Conservation (phyloP, 345 rosid genomes). For the Brassica nigra region DNA sequence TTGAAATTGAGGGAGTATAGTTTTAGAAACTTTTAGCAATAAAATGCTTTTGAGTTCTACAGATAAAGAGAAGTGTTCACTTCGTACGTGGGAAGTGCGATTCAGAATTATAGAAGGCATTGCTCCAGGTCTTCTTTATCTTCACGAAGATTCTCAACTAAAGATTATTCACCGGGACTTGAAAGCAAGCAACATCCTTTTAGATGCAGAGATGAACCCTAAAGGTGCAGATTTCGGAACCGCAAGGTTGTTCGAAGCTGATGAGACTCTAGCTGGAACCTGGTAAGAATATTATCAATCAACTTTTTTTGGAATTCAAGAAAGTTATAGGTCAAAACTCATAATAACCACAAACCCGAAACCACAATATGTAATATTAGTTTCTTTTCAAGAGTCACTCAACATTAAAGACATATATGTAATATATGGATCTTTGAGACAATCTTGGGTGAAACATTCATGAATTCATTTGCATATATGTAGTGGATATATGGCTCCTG, state of each 20-base stretch:
- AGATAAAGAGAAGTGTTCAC: background rate
- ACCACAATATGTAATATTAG: background rate
- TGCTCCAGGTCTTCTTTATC: background rate
- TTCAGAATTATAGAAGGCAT: background rate
- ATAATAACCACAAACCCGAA: too few species aligned
- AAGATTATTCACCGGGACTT: background rate
- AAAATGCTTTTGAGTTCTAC: background rate
- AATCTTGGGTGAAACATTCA: background rate
- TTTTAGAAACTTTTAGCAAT: background rate
- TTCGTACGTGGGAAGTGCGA: background rate
- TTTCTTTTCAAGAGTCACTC: background rate
- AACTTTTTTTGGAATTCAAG: background rate
- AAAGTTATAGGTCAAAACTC: too few species aligned
- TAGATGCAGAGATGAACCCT: background rate
- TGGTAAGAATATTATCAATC: background rate
- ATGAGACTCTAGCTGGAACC: background rate
- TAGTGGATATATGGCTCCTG: background rate
- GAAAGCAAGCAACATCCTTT: background rate
- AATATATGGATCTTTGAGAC: background rate
- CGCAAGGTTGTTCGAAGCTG: background rate
- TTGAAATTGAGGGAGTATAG: too few species aligned
- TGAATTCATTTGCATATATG: background rate
- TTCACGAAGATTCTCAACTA: background rate
- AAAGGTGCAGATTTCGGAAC: background rate
- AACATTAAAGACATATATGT: background rate